Conservation (phyloP, 1,284 basidiomycete species). For the Nidula niveotomentosa region DNA sequence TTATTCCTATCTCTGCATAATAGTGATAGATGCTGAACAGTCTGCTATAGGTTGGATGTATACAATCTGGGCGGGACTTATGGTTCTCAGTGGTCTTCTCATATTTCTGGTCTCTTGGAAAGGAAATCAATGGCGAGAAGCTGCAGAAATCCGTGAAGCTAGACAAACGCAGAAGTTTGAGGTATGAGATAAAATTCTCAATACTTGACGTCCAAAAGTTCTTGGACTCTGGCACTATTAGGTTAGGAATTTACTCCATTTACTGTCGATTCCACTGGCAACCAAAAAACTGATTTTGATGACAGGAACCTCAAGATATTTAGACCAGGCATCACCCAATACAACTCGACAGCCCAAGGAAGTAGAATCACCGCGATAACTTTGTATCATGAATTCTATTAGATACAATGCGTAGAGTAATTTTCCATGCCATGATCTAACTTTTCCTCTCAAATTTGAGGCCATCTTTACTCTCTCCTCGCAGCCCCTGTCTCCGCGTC, state of each 20-base stretch:
- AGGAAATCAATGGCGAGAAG: constrained; percentile 42
- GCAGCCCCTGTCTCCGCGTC: background rate
- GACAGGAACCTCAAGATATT: too few species aligned
- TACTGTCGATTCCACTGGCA: background rate
- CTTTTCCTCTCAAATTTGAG: too few species aligned
- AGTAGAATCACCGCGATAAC: too few species aligned
- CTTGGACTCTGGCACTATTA: background rate
- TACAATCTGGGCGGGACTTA: constrained; percentile 66
- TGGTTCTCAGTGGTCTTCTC: constrained; percentile 52
- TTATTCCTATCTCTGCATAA: background rate
- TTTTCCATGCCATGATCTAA: too few species aligned
- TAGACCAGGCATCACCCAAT: too few species aligned
- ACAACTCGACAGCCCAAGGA: too few species aligned
- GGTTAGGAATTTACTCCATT: background rate
- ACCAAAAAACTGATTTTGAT: too few species aligned
- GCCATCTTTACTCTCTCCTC: background rate
- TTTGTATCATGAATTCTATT: too few species aligned
- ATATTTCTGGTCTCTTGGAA: constrained; percentile 51
- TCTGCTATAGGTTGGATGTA: constrained; percentile 62
- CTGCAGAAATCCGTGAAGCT: constrained; percentile 32
- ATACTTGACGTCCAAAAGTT: background rate
- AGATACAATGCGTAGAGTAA: too few species aligned
- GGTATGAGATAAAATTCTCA: background rate
- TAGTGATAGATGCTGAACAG: background rate
- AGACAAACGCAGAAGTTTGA: background rate